Evolutionary conservation across 805 yeast genomes (phyloP), one percentile per base, ranked within the genome.

Genomic region (Ogataea sp.): DNA sequence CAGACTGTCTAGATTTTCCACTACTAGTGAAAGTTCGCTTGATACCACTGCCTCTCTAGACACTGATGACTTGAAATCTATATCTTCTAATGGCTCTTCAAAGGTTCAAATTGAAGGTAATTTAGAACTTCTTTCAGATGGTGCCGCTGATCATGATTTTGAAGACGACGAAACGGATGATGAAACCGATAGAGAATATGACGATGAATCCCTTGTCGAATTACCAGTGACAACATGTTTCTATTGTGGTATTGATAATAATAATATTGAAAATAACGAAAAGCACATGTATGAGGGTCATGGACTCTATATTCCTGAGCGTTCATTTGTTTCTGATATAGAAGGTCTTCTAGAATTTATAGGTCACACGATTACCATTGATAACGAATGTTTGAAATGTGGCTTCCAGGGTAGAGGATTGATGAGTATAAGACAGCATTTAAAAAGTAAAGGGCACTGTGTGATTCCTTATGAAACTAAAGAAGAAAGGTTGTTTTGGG

Each of bases 241-340:
- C 51, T 75, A 67, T 47, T 74, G 80, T 52, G 74, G 73, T 0
- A 43, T 47, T 16, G 55, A 64, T 32, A 63, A 61, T 45, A 47
- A 43, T 8, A 66, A 61, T 26, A 38, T 64, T 1, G 75, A 72
- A n/a, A 65, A 59, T 13, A 68, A 67, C 45, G 53, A 84, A 20
- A 65, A 65, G 24, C 96, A 93, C 57, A 84, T 93, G 95, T 76
- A 72, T 51, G 65, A 67, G 34, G 68, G 58, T 33, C 96, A 84
- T 58, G 97, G 97, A 0, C 70, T 93, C 25, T 90, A 81, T 46
- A 72, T 93, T 7, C 98, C 98, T 1, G 96, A 93, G 54, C 65
- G 73, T 45, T 73, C 77, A 16, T 85, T 75, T 49, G 64, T 93
- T 36, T 63, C 61, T 0, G 87, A 90, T 56, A 58, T 73, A 29